Base-by-base conservation (phyloP, 2,329 filamentous ascomycete species). In the Dothistroma septosporum region DNA sequence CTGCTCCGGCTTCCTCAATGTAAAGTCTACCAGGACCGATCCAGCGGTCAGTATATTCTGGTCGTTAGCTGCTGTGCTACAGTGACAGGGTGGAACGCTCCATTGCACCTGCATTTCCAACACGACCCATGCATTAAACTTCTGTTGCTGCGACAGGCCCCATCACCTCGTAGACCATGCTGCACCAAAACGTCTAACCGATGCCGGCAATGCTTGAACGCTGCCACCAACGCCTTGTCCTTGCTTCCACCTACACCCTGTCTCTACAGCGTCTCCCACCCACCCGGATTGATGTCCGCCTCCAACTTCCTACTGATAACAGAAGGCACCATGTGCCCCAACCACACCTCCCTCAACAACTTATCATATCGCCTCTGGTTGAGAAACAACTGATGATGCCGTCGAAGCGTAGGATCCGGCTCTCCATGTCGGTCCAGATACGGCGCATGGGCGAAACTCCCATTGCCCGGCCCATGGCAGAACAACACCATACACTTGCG, bases 381-480 rank as follows among this genome's bases (percentile, higher is more conserved):
- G 60, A 99, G 79, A 74, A 92, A 96, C 53, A 99, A 80, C 76
- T 96, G 93, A 60, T 95, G 87, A 62, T 90, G 90, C 65, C 94
- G 89, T 52, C 80, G 85, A 37, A 99, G 82, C 47, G 92, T 92
- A n/a, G 90, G 86, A 76, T 99, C 94, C 4, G 91, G 90, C 80
- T 99, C 94, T 66, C 95, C 95, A 73, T 97, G 95, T 73, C 90
- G 89, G 76, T 99, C 94, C 65, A 97, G 88, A 75, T 97, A 99
- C 0, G 94, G 94, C 4, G 94, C 93, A 47, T 88, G 84, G 65
- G 88, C 87, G 79, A 89, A 99, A 28, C 89, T 92, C 44, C 94
- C 94, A 52, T 90, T 89, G 33, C 80, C 61, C 12, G 88, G 86
- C n/a, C 68, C 67, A 77, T 96, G 92, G 58, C 96, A 80, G 75